Percentiles rank a stretch among this genome's conserved stretches.
Evolutionary conservation across 257 asterid genomes (phyloP).

Genomic region (Solanum bulbocastanum): DNA sequence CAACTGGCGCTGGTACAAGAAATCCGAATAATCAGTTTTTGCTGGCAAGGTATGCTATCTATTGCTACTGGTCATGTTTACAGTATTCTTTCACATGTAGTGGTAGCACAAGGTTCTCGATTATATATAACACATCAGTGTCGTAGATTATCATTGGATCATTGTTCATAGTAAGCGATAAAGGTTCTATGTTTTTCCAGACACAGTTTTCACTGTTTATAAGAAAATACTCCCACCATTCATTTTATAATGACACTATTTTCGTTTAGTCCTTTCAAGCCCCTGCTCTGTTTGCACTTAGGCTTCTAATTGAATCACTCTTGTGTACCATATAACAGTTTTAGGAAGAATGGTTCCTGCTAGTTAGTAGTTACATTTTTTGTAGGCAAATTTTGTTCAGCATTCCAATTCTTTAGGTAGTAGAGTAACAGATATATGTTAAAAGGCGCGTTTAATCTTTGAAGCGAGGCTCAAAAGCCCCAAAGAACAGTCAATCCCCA

Average conservation of each 20-base stretch:
- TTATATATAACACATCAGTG: background rate
- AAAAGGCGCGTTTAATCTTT: no score
- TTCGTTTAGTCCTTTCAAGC: background rate
- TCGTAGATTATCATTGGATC: background rate
- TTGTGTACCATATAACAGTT: background rate
- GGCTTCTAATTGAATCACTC: background rate
- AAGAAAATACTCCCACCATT: background rate
- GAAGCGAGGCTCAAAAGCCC: no score
- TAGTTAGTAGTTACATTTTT: no score
- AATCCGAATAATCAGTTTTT: slow-evolving; percentile 60
- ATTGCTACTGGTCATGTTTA: background rate
- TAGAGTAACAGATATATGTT: no score
- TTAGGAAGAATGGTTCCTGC: no score
- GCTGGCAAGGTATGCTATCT: slow-evolving; percentile 59
- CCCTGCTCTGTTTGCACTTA: background rate
- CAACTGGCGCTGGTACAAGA: slow-evolving; percentile 76
- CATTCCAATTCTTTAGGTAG: no score
- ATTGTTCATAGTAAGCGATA: background rate
- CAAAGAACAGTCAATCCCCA: no score
- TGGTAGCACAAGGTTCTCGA: background rate
- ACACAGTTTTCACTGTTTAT: background rate
- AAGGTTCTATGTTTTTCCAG: background rate
- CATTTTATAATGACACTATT: background rate
- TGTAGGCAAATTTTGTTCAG: no score
- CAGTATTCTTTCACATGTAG: background rate